These are phyloP conservation scores for Spraguea lophii DNA, from an alignment of 371 early-diverging fungal species.

Conservation along the genomic window DNA sequence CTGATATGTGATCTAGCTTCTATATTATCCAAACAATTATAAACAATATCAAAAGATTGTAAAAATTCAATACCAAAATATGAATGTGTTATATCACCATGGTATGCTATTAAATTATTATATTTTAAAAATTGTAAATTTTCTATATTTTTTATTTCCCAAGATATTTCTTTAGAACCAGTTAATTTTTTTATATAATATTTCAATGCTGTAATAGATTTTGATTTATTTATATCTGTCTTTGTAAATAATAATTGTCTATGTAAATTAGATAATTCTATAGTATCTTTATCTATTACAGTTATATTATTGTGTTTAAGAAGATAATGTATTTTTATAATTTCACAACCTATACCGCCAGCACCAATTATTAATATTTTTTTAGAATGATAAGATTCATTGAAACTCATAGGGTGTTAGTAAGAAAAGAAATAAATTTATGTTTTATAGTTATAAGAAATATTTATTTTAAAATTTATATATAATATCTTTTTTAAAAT, in stretches of 20 bases:
- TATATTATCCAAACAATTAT: slow-evolving; percentile 91
- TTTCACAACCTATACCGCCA: slow-evolving; percentile 95
- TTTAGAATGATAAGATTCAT: no score
- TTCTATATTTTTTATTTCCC: slow-evolving; percentile 51
- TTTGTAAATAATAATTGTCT: slow-evolving; percentile 85
- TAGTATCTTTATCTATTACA: slow-evolving; percentile 80
- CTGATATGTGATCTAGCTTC: slow-evolving; percentile 44
- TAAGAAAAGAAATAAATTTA: no score
- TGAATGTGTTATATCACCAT: no score
- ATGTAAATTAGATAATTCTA: slow-evolving; percentile 88
- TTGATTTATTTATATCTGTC: slow-evolving; percentile 69
- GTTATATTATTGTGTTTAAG: slow-evolving; percentile 3
- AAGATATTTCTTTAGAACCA: background rate
- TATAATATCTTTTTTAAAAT: no score
- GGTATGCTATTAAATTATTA: no score
- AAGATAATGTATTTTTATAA: slow-evolving; percentile 54
- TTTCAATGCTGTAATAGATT: slow-evolving; percentile 50
- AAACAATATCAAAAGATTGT: slow-evolving; percentile 63
- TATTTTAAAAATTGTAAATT: slow-evolving; percentile 51
- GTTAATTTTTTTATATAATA: background rate
- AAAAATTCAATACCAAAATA: slow-evolving; percentile 69
- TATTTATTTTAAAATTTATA: no score
- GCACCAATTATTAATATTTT: slow-evolving; percentile 53
- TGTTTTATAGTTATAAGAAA: no score
- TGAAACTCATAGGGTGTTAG: no score